A percentile compares a stretch with the other conserved stretches of the same genome.
Conservation (phyloP, 2,329 filamentous ascomycete species). For the Hortaea sp. region DNA sequence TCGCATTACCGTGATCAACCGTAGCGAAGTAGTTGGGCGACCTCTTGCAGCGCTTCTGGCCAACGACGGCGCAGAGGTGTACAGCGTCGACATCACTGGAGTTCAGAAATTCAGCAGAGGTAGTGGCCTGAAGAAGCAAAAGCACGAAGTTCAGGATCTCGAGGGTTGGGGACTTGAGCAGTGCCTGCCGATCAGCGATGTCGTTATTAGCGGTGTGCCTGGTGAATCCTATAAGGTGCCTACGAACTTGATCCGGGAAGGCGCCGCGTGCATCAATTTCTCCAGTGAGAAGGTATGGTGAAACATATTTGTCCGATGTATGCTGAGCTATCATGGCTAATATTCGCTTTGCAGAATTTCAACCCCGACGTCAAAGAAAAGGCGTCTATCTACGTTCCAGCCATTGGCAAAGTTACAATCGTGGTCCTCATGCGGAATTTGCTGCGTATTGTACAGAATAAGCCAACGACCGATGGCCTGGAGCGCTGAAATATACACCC, state of each 20-base stretch:
- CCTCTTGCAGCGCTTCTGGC: conserved; percentile 86
- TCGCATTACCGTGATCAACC: conserved; percentile 92
- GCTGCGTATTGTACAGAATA: conserved; percentile 42
- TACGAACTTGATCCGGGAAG: conserved; percentile 69
- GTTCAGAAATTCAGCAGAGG: conserved; percentile 89
- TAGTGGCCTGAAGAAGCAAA: conserved; percentile 70
- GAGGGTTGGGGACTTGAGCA: conserved; percentile 70
- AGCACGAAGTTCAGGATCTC: conserved; percentile 80
- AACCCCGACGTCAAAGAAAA: conserved; percentile 83
- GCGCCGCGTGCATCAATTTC: conserved; percentile 98
- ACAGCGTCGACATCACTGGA: conserved; percentile 85
- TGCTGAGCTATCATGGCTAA: too few species aligned
- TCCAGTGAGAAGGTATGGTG: conserved; percentile 64
- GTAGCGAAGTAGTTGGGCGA: conserved; percentile 88
- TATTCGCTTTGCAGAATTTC: conserved; percentile 59
- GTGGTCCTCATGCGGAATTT: conserved; percentile 82
- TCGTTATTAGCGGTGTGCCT: conserved; percentile 89
- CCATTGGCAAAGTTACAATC: conserved; percentile 96
- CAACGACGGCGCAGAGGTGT: conserved; percentile 92
- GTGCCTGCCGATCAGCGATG: conserved; percentile 78
- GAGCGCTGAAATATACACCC: not conserved
- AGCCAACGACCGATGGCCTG: not conserved
- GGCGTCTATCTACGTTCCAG: conserved; percentile 92
- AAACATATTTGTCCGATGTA: not conserved
- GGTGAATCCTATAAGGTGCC: conserved; percentile 84